These are phyloP conservation scores for Rhynchosporium graminicola DNA, from an alignment of 2,329 filamentous ascomycete species.

Conservation along the genomic window DNA sequence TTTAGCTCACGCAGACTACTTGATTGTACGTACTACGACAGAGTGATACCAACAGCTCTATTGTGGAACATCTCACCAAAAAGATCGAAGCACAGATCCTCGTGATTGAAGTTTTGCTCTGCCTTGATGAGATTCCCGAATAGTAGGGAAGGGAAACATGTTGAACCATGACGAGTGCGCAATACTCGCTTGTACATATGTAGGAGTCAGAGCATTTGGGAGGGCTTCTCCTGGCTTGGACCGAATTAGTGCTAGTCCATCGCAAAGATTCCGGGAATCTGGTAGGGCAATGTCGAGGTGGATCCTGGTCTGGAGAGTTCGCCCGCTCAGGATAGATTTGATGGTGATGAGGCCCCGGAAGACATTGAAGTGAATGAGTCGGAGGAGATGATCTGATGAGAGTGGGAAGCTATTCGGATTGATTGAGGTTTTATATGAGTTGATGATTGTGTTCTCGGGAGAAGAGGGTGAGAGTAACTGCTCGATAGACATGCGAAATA, in stretches of 20 bases:
- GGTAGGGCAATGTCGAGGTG: background rate
- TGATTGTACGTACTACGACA: too few species aligned
- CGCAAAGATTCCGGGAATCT: slow-evolving; percentile 20
- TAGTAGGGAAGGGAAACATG: slow-evolving; percentile 29
- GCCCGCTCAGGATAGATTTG: slow-evolving; percentile 23
- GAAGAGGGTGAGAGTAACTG: background rate
- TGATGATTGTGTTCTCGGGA: background rate
- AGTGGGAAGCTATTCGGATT: slow-evolving; percentile 19
- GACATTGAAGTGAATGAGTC: slow-evolving; percentile 34
- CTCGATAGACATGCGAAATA: background rate
- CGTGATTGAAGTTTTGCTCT: slow-evolving; percentile 27
- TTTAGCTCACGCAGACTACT: too few species aligned
- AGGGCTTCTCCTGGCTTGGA: slow-evolving; percentile 14
- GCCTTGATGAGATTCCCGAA: slow-evolving; percentile 31
- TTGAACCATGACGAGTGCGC: slow-evolving; percentile 32
- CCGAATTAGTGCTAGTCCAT: slow-evolving; percentile 23
- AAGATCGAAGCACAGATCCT: slow-evolving; percentile 28
- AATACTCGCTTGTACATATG: slow-evolving; percentile 25
- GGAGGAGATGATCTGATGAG: slow-evolving; percentile 32
- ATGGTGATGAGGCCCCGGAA: slow-evolving; percentile 29
- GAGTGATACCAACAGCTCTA: too few species aligned
- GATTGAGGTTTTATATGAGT: background rate
- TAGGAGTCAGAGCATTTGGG: slow-evolving; percentile 27
- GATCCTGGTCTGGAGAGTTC: slow-evolving; percentile 12
- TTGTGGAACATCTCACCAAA: slow-evolving; percentile 27